A percentile compares a stretch with the other conserved stretches of the same genome.
phyloP scores from a whole-genome alignment of 208 protist genomes.

The Acanthamoeba lenticulata region DNA sequence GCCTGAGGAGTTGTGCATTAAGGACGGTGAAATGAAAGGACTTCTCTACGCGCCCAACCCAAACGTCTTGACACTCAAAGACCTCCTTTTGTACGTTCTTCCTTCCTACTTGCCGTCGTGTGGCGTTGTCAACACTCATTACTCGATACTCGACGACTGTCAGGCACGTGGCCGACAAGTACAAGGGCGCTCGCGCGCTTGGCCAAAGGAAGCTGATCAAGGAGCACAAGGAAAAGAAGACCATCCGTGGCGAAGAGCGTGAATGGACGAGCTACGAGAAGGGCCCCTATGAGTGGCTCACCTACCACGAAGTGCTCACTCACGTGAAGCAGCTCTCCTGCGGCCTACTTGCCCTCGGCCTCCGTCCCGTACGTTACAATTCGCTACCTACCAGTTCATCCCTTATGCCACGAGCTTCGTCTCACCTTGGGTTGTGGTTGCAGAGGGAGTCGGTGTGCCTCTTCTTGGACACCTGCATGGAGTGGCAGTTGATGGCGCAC shows the following conservation, averaged over 20 bases:
- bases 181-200: neutral
- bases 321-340: slow-evolving; percentile 35
- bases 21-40: neutral
- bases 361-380: neutral
- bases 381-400: neutral
- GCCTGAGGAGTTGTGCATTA: neutral
- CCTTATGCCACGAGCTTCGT: neutral
- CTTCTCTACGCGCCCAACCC: neutral
- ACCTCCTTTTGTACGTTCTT: neutral
- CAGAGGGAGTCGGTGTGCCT: slow-evolving; percentile 11
- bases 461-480: slow-evolving; percentile 18
- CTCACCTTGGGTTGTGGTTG: neutral
- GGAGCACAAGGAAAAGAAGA: slow-evolving; percentile 5
- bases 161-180: neutral
- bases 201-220: slow-evolving; percentile 9
- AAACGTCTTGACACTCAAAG: neutral
- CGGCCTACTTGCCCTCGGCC: neutral
- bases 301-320: neutral
- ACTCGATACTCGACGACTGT: neutral
- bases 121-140: neutral
- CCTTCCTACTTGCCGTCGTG: neutral
- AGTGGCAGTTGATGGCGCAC: slow-evolving; percentile 47
- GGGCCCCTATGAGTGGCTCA: slow-evolving; percentile 15
- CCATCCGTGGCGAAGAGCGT: neutral
- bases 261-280: slow-evolving; percentile 36